Percentiles rank a stretch among this genome's conserved stretches.
These are phyloP conservation scores for Leccinum ochraceum DNA, from an alignment of 768 basidiomycete genomes.

Conservation along the genomic window DNA sequence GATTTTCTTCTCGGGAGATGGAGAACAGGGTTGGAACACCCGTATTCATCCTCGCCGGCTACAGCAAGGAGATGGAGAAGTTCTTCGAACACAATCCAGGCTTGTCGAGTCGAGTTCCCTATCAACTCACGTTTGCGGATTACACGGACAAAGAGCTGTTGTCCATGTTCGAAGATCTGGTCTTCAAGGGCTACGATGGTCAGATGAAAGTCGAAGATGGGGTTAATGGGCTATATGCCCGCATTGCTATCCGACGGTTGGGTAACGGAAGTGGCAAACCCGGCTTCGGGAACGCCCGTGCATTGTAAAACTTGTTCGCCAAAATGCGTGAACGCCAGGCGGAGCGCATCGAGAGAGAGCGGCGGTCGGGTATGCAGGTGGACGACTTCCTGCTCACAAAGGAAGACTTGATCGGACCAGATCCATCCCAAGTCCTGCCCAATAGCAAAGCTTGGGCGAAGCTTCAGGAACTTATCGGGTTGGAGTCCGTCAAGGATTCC, in stretches of 20 bases:
- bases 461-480: conserved; percentile 55
- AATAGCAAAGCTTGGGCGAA: conserved; percentile 52
- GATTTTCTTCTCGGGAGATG: conserved; percentile 78
- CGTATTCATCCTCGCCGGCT: conserved; percentile 74
- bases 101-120: conserved; percentile 64
- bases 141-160: conserved; percentile 60
- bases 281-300: conserved; percentile 74
- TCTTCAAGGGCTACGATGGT: conserved; percentile 48
- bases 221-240: conserved; percentile 51
- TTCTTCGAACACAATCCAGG: conserved; percentile 81
- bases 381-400: conserved; percentile 54
- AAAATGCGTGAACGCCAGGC: conserved; percentile 56
- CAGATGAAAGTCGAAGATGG: conserved; percentile 61
- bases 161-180: conserved; percentile 50
- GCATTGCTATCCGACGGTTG: conserved; percentile 60
- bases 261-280: conserved; percentile 57
- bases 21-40: conserved; percentile 65
- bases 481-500: conserved; percentile 57
- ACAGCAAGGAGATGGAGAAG: conserved; percentile 71
- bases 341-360: conserved; percentile 43
- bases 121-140: conserved; percentile 59
- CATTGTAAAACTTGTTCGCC: conserved; percentile 52
- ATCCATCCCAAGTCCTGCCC: conserved; percentile 51
- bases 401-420: conserved; percentile 67
- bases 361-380: conserved; percentile 39